Percentiles rank a stretch among this genome's conserved stretches.
Conservation (phyloP, 2,329 filamentous ascomycete species). For the Zymoseptoria crescenta region DNA sequence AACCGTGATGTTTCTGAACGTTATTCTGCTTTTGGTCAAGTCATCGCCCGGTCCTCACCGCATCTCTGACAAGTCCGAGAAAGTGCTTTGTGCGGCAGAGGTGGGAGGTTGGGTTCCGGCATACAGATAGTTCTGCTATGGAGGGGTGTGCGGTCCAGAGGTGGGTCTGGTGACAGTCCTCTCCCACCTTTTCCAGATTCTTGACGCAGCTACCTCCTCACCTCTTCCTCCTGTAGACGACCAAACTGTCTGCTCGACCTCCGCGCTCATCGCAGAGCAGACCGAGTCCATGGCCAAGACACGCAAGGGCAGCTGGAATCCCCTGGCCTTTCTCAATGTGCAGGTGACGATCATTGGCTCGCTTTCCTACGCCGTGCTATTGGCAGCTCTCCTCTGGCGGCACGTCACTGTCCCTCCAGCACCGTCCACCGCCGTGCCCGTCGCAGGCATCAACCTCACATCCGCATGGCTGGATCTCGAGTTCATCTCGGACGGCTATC, state of each 20-base stretch:
- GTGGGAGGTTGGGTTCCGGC: background rate
- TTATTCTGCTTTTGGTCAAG: background rate
- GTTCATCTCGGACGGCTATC: constrained; percentile 63
- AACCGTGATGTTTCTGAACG: background rate
- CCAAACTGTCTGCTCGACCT: background rate
- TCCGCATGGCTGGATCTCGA: constrained; percentile 83
- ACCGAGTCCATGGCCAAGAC: constrained; percentile 10
- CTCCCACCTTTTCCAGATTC: background rate
- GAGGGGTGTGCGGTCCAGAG: background rate
- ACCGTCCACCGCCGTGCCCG: constrained; percentile 46
- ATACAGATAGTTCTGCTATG: background rate
- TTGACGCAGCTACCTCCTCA: background rate
- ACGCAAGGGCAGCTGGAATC: constrained; percentile 26
- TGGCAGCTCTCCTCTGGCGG: constrained; percentile 61
- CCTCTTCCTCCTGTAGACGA: background rate
- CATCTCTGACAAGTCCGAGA: background rate
- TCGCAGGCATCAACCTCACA: constrained; percentile 64
- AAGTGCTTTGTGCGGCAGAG: background rate
- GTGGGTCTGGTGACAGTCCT: background rate
- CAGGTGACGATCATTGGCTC: constrained; percentile 76
- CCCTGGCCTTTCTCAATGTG: constrained; percentile 67
- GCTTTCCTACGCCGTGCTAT: constrained; percentile 70
- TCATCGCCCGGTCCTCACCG: background rate
- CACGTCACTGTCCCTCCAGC: constrained; percentile 69
- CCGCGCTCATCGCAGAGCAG: background rate